These are phyloP conservation scores for Anaeromyces robustus DNA, from an alignment of 192 early-diverging fungal genomes.

Conservation along the genomic window DNA sequence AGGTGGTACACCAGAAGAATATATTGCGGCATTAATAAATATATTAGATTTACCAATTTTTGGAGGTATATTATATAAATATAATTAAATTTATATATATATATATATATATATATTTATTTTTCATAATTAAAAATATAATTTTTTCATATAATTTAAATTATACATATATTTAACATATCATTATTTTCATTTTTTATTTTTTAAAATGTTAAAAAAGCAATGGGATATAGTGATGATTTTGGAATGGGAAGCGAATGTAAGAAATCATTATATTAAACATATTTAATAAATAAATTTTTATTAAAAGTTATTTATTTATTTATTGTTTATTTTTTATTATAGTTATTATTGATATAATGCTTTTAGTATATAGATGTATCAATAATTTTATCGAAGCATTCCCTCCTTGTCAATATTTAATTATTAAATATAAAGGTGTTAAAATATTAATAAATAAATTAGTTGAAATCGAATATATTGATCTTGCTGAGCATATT, in stretches of 20 bases:
- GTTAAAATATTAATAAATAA: constrained; percentile 57
- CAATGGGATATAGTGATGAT: not conserved
- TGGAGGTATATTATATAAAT: not conserved
- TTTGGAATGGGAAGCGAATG: not conserved
- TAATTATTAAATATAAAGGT: constrained; percentile 51
- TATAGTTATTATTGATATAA: constrained; percentile 16
- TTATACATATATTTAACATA: too few species aligned
- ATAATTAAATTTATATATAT: too few species aligned
- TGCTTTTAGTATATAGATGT: constrained; percentile 82
- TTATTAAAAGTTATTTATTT: too few species aligned
- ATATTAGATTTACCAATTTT: not conserved
- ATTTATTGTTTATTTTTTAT: too few species aligned
- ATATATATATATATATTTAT: too few species aligned
- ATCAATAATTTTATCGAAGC: constrained; percentile 80
- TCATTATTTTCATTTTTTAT: too few species aligned
- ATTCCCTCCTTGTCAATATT: constrained; percentile 45
- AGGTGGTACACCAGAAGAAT: not conserved
- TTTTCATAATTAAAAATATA: too few species aligned
- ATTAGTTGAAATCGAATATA: constrained; percentile 72
- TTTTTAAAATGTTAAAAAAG: too few species aligned
- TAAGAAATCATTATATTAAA: not conserved
- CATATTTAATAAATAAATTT: too few species aligned
- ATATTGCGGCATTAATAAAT: not conserved
- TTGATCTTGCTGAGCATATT: constrained; percentile 83
- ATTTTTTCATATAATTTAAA: too few species aligned